A percentile compares a stretch with the other conserved stretches of the same genome.
phyloP scores from a whole-genome alignment of 352 stramenopile species.

The Phytopythium oedochilum region DNA sequence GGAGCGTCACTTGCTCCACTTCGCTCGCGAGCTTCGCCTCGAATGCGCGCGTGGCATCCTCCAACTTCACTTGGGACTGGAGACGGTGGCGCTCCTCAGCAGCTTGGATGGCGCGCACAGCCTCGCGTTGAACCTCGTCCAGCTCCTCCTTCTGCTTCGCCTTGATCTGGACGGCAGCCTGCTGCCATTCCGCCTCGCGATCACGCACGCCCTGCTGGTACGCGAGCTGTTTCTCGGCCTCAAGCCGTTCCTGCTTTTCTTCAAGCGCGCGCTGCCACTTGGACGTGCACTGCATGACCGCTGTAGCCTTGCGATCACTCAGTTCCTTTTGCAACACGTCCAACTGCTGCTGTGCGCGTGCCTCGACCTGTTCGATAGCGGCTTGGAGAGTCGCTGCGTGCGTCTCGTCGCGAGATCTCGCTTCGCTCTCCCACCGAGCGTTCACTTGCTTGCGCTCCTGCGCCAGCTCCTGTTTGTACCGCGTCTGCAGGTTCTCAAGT shows the following conservation, averaged over 20 bases:
- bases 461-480: slow-evolving; percentile 23
- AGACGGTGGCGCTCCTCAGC: slow-evolving; percentile 63
- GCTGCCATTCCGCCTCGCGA: slow-evolving; percentile 73
- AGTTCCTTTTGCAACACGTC: slow-evolving; percentile 51
- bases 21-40: slow-evolving; percentile 22
- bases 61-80: slow-evolving; percentile 30
- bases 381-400: slow-evolving; percentile 32
- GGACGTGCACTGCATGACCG: slow-evolving; percentile 54
- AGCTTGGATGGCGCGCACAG: slow-evolving; percentile 53
- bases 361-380: slow-evolving; percentile 24
- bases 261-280: slow-evolving; percentile 72
- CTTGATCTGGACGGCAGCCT: slow-evolving; percentile 68
- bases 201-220: slow-evolving; percentile 66
- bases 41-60: slow-evolving; percentile 23
- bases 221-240: slow-evolving; percentile 50
- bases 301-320: slow-evolving; percentile 50
- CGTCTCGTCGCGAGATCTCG: slow-evolving; percentile 15
- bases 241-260: slow-evolving; percentile 56
- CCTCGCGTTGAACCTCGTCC: slow-evolving; percentile 47
- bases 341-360: slow-evolving; percentile 26
- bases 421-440: slow-evolving; percentile 30
- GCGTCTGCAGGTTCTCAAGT: neutral
- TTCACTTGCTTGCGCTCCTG: slow-evolving; percentile 16
- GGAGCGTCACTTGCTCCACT: slow-evolving; percentile 11
- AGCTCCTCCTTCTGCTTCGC: slow-evolving; percentile 69